These are phyloP conservation scores for Neofusicoccum kwambonambiense DNA, from an alignment of 2,329 filamentous ascomycete genomes.

Conservation along the genomic window DNA sequence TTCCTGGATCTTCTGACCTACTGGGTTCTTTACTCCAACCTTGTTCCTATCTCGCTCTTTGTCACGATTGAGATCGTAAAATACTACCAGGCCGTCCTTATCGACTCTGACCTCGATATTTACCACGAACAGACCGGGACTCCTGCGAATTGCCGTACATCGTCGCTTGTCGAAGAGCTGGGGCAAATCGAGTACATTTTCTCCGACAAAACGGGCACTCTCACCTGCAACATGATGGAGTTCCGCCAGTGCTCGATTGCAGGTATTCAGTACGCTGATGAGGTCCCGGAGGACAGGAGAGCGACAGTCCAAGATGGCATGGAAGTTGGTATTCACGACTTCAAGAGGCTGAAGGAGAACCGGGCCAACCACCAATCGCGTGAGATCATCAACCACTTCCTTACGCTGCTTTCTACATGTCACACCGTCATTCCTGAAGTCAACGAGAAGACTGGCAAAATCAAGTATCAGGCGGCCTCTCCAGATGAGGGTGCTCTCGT, in stretches of 20 bases:
- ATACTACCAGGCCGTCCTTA: conserved; percentile 95
- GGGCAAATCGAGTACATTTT: conserved; percentile 99
- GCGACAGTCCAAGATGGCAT: conserved; percentile 74
- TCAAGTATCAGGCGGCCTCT: conserved; percentile 97
- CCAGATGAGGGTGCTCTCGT: conserved; percentile 97
- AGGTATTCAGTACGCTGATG: conserved; percentile 90
- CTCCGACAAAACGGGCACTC: conserved; percentile 93
- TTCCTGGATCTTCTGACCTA: conserved; percentile 95
- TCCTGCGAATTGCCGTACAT: conserved; percentile 91
- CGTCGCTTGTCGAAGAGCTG: conserved; percentile 92
- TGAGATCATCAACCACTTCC: conserved; percentile 75
- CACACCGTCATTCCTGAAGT: conserved; percentile 97
- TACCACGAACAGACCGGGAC: conserved; percentile 96
- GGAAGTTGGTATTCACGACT: conserved; percentile 80
- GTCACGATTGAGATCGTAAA: conserved; percentile 98
- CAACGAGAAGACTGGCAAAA: conserved; percentile 68
- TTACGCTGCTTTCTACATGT: conserved; percentile 82
- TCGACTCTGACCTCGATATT: conserved; percentile 96
- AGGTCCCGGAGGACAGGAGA: conserved; percentile 85
- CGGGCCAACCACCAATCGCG: conserved; percentile 59
- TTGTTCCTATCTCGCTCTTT: conserved; percentile 96
- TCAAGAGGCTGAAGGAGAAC: conserved; percentile 72
- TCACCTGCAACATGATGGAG: conserved; percentile 99
- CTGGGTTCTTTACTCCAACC: conserved; percentile 94
- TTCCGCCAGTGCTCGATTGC: conserved; percentile 94